These are phyloP conservation scores for Volvariella surrecta DNA, from an alignment of 1,284 basidiomycete genomes.

Conservation along the genomic window DNA sequence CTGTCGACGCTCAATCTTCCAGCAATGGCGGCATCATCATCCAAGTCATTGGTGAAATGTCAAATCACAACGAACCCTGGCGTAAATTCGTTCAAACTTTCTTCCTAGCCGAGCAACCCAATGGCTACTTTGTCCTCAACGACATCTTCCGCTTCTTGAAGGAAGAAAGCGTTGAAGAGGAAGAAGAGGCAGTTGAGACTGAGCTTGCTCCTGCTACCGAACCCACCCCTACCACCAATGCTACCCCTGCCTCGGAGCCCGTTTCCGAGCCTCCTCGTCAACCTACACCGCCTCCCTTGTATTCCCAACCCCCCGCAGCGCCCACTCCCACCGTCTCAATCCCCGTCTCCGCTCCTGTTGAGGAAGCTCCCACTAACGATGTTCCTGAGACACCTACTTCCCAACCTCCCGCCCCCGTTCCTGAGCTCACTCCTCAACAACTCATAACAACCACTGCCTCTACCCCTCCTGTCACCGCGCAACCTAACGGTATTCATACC, in stretches of 20 bases:
- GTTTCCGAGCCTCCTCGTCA: slow-evolving; percentile 24
- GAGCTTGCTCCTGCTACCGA: slow-evolving; percentile 21
- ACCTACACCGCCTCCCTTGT: slow-evolving; percentile 23
- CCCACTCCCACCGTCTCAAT: slow-evolving; percentile 16
- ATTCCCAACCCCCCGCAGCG: too few species aligned
- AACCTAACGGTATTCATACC: slow-evolving; percentile 25
- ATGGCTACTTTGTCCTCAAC: slow-evolving; percentile 99
- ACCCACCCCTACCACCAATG: slow-evolving; percentile 21
- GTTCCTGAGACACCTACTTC: slow-evolving; percentile 17
- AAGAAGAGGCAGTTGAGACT: slow-evolving; percentile 46
- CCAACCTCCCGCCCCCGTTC: slow-evolving; percentile 25
- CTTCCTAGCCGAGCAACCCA: slow-evolving; percentile 98
- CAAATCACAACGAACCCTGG: slow-evolving; percentile 87
- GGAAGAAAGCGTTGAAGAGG: slow-evolving; percentile 83
- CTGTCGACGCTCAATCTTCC: slow-evolving; percentile 90
- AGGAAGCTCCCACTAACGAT: background rate
- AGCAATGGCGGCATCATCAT: slow-evolving; percentile 96
- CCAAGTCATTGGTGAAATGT: slow-evolving; percentile 99
- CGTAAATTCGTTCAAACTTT: slow-evolving; percentile 99
- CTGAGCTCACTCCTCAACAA: slow-evolving; percentile 9
- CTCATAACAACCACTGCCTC: slow-evolving; percentile 25
- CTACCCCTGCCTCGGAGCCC: slow-evolving; percentile 19
- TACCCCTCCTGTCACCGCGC: slow-evolving; percentile 25
- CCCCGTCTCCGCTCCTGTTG: slow-evolving; percentile 24
- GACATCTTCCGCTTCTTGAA: slow-evolving; percentile 99